A percentile compares a stretch with the other conserved stretches of the same genome.
Conservation (phyloP, 306 rosid species). For the Cicer pinnatifidum region DNA sequence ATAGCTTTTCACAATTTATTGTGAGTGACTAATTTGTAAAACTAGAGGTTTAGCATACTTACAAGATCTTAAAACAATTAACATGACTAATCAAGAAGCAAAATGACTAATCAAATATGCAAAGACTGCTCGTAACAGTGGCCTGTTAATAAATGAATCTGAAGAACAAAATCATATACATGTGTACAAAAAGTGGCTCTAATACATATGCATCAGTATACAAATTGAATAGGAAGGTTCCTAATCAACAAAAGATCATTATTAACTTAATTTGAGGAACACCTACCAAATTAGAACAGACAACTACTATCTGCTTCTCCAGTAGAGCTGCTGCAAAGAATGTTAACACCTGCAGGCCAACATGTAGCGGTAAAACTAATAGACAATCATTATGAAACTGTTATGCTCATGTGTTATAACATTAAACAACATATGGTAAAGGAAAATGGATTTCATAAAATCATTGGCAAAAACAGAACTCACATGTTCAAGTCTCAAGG, state of each 20-base stretch:
- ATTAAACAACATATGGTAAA: neutral
- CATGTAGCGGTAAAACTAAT: slow-evolving; percentile 28
- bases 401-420: neutral
- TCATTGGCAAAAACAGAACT: slow-evolving; percentile 40
- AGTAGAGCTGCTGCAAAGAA: slow-evolving; percentile 88
- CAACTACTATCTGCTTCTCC: slow-evolving; percentile 88
- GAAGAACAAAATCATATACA: slow-evolving; percentile 9
- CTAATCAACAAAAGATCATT: slow-evolving; percentile 38
- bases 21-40: slow-evolving; percentile 14
- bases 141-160: slow-evolving; percentile 31
- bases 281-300: slow-evolving; percentile 92
- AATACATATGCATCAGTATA: slow-evolving; percentile 29
- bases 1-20: slow-evolving; percentile 8
- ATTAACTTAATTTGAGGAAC: slow-evolving; percentile 37
- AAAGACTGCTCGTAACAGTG: neutral
- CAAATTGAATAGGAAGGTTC: slow-evolving; percentile 14
- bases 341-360: slow-evolving; percentile 68
- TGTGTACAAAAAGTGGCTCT: slow-evolving; percentile 15
- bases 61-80: slow-evolving; percentile 37
- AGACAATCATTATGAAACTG: slow-evolving; percentile 39
- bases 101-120: slow-evolving; percentile 7
- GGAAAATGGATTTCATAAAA: slow-evolving; percentile 30
- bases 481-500: slow-evolving; percentile 94
- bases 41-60: slow-evolving; percentile 14
- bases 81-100: slow-evolving; percentile 11